Percentiles rank a stretch among this genome's conserved stretches.
phyloP scores from a whole-genome alignment of 257 asterid genomes.

The Nicotiana benthamiana region DNA sequence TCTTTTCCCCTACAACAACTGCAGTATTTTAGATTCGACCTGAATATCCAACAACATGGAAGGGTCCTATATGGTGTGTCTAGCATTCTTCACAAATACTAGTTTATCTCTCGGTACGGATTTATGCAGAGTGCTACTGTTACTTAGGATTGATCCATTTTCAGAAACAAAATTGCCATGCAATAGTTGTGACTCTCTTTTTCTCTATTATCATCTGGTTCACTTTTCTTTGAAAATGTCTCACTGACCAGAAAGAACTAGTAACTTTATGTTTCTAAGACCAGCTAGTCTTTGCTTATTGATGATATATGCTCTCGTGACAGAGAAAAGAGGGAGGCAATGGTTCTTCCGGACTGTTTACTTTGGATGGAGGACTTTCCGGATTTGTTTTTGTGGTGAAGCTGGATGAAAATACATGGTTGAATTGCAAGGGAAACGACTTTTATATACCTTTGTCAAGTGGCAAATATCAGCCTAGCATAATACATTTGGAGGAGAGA shows the following conservation, averaged over 20 bases:
- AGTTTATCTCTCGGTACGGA: background rate
- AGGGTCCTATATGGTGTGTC: background rate
- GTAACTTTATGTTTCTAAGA: background rate
- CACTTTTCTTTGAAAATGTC: slow-evolving; percentile 3
- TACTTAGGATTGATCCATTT: background rate
- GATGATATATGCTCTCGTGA: slow-evolving; percentile 19
- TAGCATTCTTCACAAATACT: background rate
- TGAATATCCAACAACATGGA: background rate
- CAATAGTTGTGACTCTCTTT: background rate
- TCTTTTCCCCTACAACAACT: background rate
- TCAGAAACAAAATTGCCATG: background rate
- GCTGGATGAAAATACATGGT: slow-evolving; percentile 66
- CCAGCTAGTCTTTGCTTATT: slow-evolving; percentile 7
- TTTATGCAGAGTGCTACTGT: background rate
- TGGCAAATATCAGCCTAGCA: slow-evolving; percentile 15
- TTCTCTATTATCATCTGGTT: slow-evolving; percentile 4
- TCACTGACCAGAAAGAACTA: background rate
- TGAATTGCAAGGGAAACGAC: slow-evolving; percentile 68
- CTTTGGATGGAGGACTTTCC: slow-evolving; percentile 44
- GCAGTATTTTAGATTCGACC: background rate
- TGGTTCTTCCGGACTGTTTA: slow-evolving; percentile 61
- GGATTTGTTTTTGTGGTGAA: slow-evolving; percentile 80
- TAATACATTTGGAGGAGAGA: slow-evolving; percentile 21
- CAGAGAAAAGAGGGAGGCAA: slow-evolving; percentile 53
- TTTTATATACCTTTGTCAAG: slow-evolving; percentile 57